Conservation (phyloP, 2,329 filamentous ascomycete genomes). For the Truncatella angustata region DNA sequence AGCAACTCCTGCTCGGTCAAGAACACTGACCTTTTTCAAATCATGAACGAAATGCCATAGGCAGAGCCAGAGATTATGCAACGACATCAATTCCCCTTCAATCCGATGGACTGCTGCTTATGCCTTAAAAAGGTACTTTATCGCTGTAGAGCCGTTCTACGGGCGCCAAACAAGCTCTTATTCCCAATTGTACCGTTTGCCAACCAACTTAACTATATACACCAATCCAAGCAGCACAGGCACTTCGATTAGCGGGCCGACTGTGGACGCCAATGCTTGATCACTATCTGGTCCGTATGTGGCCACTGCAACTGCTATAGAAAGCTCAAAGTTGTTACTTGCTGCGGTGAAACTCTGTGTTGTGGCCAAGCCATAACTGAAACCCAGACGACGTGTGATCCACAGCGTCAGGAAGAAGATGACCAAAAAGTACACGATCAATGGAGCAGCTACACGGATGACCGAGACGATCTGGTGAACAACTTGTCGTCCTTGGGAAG, state of each 20-base stretch:
- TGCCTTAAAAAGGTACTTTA: too few species aligned
- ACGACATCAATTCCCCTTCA: too few species aligned
- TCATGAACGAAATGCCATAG: slow-evolving; percentile 25
- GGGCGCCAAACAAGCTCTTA: not conserved
- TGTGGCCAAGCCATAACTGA: slow-evolving; percentile 66
- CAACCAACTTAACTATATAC: slow-evolving; percentile 66
- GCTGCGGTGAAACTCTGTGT: slow-evolving; percentile 88
- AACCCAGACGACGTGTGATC: slow-evolving; percentile 63
- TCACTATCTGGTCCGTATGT: slow-evolving; percentile 76
- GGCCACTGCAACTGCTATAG: slow-evolving; percentile 83
- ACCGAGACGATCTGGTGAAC: slow-evolving; percentile 83
- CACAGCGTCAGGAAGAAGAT: slow-evolving; percentile 71
- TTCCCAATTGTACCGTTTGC: slow-evolving; percentile 54
- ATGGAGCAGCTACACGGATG: slow-evolving; percentile 73
- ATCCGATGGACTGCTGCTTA: too few species aligned
- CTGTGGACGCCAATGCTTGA: slow-evolving; percentile 78
- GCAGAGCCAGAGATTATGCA: not conserved
- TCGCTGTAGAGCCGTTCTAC: too few species aligned
- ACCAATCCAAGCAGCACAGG: slow-evolving; percentile 77
- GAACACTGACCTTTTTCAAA: slow-evolving; percentile 28
- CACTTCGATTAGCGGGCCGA: slow-evolving; percentile 84
- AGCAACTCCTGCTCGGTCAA: slow-evolving; percentile 24
- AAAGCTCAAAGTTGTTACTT: slow-evolving; percentile 91
- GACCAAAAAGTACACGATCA: slow-evolving; percentile 76
- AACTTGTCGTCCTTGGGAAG: slow-evolving; percentile 73